Conservation (phyloP, 352 stramenopile species). For the Pythium inflatum region DNA sequence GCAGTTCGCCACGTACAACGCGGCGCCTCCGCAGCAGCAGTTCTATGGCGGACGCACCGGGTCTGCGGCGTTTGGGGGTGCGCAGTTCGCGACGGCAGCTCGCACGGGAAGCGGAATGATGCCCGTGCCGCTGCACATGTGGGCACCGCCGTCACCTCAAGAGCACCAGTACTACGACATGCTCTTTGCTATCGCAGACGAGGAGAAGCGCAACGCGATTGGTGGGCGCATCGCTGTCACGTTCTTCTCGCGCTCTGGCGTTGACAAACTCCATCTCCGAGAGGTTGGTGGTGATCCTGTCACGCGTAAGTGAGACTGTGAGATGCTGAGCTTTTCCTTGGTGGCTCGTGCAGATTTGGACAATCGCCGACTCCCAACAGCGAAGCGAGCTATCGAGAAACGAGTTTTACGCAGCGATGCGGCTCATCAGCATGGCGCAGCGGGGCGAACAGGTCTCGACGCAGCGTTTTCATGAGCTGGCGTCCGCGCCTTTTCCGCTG, state of each 20-base stretch:
- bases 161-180: conserved; percentile 91
- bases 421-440: conserved; percentile 85
- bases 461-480: conserved; percentile 77
- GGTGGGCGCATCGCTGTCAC: conserved; percentile 88
- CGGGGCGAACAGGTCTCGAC: conserved; percentile 63
- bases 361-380: conserved; percentile 69
- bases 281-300: conserved; percentile 58
- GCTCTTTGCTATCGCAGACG: conserved; percentile 92
- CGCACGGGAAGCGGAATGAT: conserved; percentile 28
- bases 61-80: conserved; percentile 31
- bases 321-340: background rate
- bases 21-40: conserved; percentile 28
- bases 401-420: conserved; percentile 88
- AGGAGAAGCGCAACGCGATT: conserved; percentile 81
- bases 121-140: conserved; percentile 44
- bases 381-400: conserved; percentile 75
- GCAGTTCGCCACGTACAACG: conserved; percentile 59
- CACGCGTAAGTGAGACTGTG: background rate
- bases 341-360: conserved; percentile 62
- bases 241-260: conserved; percentile 93
- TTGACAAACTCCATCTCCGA: conserved; percentile 82
- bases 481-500: conserved; percentile 55
- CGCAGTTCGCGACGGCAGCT: conserved; percentile 45
- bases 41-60: conserved; percentile 45
- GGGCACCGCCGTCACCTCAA: conserved; percentile 56